Evolutionary conservation across 371 early-diverging fungal genomes (phyloP).

Genomic region (Coemansia sp.): DNA sequence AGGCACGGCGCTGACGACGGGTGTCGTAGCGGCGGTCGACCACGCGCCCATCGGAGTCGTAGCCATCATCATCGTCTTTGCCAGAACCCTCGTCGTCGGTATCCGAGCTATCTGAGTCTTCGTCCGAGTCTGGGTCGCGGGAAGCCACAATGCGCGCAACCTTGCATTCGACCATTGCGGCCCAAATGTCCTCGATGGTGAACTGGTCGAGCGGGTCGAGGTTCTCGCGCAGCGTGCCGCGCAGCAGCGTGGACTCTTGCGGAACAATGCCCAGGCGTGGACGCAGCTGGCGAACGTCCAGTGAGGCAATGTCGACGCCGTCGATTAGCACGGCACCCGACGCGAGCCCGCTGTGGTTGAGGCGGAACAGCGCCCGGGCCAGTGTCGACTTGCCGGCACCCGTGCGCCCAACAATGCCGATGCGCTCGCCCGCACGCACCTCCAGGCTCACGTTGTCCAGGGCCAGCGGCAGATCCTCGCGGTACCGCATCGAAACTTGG

Average conservation of each 20-base stretch:
- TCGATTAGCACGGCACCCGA: slow-evolving; percentile 57
- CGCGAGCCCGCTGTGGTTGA: slow-evolving; percentile 42
- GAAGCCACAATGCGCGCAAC: slow-evolving; percentile 54
- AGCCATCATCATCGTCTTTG: not conserved
- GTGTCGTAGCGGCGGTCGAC: not conserved
- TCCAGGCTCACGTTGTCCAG: slow-evolving; percentile 50
- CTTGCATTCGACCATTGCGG: slow-evolving; percentile 59
- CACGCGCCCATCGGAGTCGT: not conserved
- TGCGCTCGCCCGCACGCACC: slow-evolving; percentile 50
- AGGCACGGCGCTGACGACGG: not conserved
- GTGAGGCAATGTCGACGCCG: slow-evolving; percentile 53
- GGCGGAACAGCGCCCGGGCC: slow-evolving; percentile 58
- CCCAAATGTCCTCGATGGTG: slow-evolving; percentile 60
- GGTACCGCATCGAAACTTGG: slow-evolving; percentile 19
- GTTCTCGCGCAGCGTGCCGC: slow-evolving; percentile 55
- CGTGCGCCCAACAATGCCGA: slow-evolving; percentile 56
- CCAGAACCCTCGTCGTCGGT: slow-evolving; percentile 22
- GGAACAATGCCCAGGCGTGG: slow-evolving; percentile 63
- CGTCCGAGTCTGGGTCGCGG: not conserved
- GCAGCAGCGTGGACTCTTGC: slow-evolving; percentile 60
- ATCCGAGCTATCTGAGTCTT: slow-evolving; percentile 49
- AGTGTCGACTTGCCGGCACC: slow-evolving; percentile 64
- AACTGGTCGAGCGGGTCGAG: slow-evolving; percentile 54
- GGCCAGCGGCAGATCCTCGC: slow-evolving; percentile 21
- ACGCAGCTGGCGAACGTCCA: slow-evolving; percentile 58